Evolutionary conservation across 2,329 filamentous ascomycete genomes (phyloP).

Genomic region (Calcarisporium arbuscula): DNA sequence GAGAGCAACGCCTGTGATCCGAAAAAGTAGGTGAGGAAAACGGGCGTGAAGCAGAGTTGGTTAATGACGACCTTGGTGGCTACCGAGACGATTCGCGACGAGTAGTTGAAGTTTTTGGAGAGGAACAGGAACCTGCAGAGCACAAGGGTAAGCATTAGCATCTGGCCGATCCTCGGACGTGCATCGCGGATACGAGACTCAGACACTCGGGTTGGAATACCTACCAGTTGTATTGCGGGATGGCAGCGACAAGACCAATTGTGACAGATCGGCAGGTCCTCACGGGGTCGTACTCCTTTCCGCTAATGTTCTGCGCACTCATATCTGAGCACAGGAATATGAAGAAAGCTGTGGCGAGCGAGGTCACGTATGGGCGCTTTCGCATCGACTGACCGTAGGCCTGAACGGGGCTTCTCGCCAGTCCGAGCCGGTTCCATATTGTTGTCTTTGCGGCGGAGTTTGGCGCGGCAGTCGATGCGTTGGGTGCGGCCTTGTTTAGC

Average conservation of each 20-base stretch:
- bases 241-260: constrained; percentile 66
- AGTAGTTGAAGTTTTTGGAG: constrained; percentile 75
- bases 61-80: constrained; percentile 73
- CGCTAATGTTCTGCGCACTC: constrained; percentile 64
- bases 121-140: constrained; percentile 67
- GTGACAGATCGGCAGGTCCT: constrained; percentile 65
- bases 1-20: constrained; percentile 69
- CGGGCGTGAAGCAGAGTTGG: constrained; percentile 72
- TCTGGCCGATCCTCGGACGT: too few species aligned
- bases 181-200: too few species aligned
- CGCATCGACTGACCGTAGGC: constrained; percentile 67
- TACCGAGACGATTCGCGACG: constrained; percentile 64
- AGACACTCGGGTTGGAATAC: too few species aligned
- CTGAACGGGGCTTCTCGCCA: constrained; percentile 44
- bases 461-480: not conserved
- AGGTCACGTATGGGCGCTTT: constrained; percentile 69
- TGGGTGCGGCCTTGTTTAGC: not conserved
- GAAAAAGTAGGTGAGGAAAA: constrained; percentile 82
- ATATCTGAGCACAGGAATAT: constrained; percentile 77
- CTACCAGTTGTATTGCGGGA: constrained; percentile 80
- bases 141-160: too few species aligned
- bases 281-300: constrained; percentile 57
- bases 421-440: constrained; percentile 54
- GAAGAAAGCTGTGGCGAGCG: constrained; percentile 66
- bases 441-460: constrained; percentile 25